Evolutionary conservation across 2,329 filamentous ascomycete genomes (phyloP).

Genomic region (Metarhizium robertsii): DNA sequence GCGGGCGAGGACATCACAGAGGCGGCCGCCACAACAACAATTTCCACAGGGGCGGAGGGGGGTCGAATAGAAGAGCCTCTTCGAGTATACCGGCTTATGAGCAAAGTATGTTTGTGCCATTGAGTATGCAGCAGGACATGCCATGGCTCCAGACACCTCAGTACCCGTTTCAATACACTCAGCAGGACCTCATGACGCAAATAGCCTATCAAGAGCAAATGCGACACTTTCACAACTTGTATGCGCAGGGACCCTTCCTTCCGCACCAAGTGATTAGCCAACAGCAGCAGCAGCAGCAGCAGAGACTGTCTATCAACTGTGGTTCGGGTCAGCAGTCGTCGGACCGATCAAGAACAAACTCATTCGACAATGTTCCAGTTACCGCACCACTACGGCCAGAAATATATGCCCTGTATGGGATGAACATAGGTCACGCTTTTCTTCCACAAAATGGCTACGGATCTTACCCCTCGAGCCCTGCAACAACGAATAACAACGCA

Average conservation of each 20-base stretch:
- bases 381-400: slow-evolving; percentile 50
- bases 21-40: slow-evolving; percentile 38
- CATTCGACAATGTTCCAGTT: slow-evolving; percentile 52
- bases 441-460: slow-evolving; percentile 39
- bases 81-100: slow-evolving; percentile 43
- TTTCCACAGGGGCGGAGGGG: slow-evolving; percentile 19
- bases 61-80: slow-evolving; percentile 41
- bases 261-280: slow-evolving; percentile 27
- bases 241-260: slow-evolving; percentile 24
- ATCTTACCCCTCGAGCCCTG: slow-evolving; percentile 48
- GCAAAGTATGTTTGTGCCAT: slow-evolving; percentile 34
- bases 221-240: slow-evolving; percentile 22
- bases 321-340: slow-evolving; percentile 21
- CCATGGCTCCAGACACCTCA: slow-evolving; percentile 38
- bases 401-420: slow-evolving; percentile 40
- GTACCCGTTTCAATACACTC: slow-evolving; percentile 31
- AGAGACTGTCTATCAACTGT: slow-evolving; percentile 17
- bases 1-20: slow-evolving; percentile 39
- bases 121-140: slow-evolving; percentile 37
- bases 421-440: slow-evolving; percentile 32
- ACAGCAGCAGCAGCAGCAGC: slow-evolving; percentile 24
- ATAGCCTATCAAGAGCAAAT: slow-evolving; percentile 29
- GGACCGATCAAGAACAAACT: slow-evolving; percentile 51
- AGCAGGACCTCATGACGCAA: slow-evolving; percentile 31
- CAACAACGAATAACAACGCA: slow-evolving; percentile 32